phyloP scores from a whole-genome alignment of 768 basidiomycete genomes.

The Hortiboletus campestris region DNA sequence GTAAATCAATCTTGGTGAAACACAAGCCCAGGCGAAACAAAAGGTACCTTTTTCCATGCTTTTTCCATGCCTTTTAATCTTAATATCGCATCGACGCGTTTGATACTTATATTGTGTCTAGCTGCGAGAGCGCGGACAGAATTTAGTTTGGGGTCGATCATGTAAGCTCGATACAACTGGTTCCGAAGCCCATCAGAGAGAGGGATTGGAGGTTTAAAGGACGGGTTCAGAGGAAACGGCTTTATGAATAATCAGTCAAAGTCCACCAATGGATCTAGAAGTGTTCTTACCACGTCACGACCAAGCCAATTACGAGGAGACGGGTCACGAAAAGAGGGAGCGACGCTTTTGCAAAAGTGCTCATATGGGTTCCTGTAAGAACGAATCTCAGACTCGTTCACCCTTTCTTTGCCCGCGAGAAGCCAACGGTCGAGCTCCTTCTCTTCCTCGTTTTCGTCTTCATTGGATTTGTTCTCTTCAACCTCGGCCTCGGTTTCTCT shows the following conservation, averaged over 20 bases:
- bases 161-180: slow-evolving; percentile 58
- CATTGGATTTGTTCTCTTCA: slow-evolving; percentile 1
- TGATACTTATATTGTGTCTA: slow-evolving; percentile 63
- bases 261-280: slow-evolving; percentile 4
- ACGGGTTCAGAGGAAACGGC: slow-evolving; percentile 86
- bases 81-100: slow-evolving; percentile 81
- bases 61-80: slow-evolving; percentile 77
- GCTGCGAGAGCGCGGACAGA: slow-evolving; percentile 60
- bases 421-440: slow-evolving; percentile 16
- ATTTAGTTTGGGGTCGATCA: slow-evolving; percentile 54
- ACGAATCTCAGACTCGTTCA: slow-evolving; percentile 18
- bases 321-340: slow-evolving; percentile 25
- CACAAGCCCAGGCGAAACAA: background rate
- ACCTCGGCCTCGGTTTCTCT: slow-evolving; percentile 2
- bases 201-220: slow-evolving; percentile 79
- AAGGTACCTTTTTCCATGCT: slow-evolving; percentile 67
- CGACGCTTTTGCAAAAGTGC: slow-evolving; percentile 22
- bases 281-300: slow-evolving; percentile 48
- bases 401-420: slow-evolving; percentile 10
- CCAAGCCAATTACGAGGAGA: slow-evolving; percentile 64
- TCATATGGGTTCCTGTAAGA: slow-evolving; percentile 15
- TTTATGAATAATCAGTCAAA: slow-evolving; percentile 27
- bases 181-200: slow-evolving; percentile 60
- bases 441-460: slow-evolving; percentile 10
- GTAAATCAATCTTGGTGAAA: slow-evolving; percentile 9